phyloP scores from a whole-genome alignment of 148 eudicot genomes.

The Fagopyrum esculentum region DNA sequence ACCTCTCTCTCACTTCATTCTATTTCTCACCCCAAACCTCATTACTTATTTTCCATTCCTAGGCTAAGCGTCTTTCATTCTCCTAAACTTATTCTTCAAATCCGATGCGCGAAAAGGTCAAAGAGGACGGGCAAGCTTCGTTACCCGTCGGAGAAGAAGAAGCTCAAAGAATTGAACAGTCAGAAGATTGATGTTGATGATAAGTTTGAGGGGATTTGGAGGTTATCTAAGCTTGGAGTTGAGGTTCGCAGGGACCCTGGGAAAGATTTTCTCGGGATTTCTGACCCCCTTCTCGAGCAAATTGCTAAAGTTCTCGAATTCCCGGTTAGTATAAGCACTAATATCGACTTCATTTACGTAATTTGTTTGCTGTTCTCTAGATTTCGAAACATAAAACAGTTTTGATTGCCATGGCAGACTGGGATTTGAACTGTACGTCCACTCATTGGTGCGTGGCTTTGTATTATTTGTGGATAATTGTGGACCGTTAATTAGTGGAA shows the following conservation, averaged over 20 bases:
- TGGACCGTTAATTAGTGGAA: not conserved
- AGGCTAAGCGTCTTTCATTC: not conserved
- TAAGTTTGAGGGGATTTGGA: constrained; percentile 71
- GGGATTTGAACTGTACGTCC: not conserved
- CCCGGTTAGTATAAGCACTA: constrained; percentile 46
- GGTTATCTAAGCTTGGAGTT: constrained; percentile 61
- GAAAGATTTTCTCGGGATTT: constrained; percentile 74
- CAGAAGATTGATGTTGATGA: constrained; percentile 29
- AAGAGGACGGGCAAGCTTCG: constrained; percentile 65
- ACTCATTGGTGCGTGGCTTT: not conserved
- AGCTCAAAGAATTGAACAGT: constrained; percentile 32
- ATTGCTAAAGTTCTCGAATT: constrained; percentile 90
- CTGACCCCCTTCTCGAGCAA: constrained; percentile 55
- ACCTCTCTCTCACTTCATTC: constrained; percentile 14
- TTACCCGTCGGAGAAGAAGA: constrained; percentile 95
- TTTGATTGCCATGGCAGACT: not conserved
- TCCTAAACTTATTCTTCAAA: constrained; percentile 5
- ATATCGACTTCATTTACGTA: not conserved
- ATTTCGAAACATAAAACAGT: not conserved
- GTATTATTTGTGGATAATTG: not conserved
- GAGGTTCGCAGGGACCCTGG: constrained; percentile 70
- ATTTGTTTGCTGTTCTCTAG: not conserved
- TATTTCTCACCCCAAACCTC: constrained; percentile 2
- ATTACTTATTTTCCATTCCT: not conserved
- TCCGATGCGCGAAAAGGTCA: constrained; percentile 54